Evolutionary conservation across 116 monocot genomes (phyloP).

Genomic region (Iris pallida): DNA sequence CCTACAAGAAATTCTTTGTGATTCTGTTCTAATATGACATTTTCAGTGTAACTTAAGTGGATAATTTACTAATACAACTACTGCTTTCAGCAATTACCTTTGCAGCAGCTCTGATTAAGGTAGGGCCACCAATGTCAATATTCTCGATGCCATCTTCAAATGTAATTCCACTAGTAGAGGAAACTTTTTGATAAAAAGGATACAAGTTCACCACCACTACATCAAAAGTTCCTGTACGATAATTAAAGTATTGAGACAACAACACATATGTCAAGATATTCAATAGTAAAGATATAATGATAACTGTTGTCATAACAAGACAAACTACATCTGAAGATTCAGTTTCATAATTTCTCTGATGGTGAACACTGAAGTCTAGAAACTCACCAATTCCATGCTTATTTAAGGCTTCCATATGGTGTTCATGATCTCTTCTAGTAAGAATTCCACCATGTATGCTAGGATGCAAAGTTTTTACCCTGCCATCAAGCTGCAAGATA

Average conservation of each 20-base stretch:
- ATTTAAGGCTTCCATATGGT: conserved; percentile 77
- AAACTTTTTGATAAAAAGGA: conserved; percentile 86
- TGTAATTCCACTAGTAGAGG: conserved; percentile 54
- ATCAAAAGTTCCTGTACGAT: conserved; percentile 75
- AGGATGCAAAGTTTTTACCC: conserved; percentile 98
- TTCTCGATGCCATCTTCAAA: conserved; percentile 99
- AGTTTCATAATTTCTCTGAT: neutral
- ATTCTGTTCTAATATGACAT: conserved; percentile 37
- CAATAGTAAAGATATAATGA: neutral
- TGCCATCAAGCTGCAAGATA: conserved; percentile 78
- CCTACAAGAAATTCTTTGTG: no score
- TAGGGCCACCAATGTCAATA: conserved; percentile 97
- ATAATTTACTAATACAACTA: neutral
- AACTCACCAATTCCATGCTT: conserved; percentile 77
- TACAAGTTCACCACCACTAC: conserved; percentile 94
- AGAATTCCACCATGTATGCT: conserved; percentile 94
- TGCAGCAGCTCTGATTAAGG: conserved; percentile 93
- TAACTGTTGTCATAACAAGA: neutral
- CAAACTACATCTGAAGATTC: neutral
- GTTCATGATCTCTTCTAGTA: conserved; percentile 72
- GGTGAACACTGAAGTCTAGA: neutral
- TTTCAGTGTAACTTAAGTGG: neutral
- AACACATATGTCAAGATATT: neutral
- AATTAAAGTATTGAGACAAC: neutral
- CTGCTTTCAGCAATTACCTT: conserved; percentile 51